Evolutionary conservation across 352 stramenopile species (phyloP).

Genomic region (Pythium angustatum): DNA sequence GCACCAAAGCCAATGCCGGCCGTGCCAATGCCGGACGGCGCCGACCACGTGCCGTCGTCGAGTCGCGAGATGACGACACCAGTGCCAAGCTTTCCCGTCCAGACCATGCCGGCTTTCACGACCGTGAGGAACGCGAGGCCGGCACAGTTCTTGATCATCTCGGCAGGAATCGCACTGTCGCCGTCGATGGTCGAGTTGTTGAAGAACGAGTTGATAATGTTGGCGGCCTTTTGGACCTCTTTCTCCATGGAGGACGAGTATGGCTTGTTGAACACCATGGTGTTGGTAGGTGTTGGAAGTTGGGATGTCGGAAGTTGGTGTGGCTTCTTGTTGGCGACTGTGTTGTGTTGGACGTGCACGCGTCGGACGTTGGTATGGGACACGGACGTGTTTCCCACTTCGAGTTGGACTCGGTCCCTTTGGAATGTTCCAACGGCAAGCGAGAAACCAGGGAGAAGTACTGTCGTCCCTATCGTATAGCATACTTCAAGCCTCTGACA

Average conservation of each 20-base stretch:
- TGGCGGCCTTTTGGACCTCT: constrained; percentile 78
- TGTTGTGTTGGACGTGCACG: too few relatives aligned
- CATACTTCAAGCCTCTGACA: constrained; percentile 10
- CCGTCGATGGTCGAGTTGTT: constrained; percentile 64
- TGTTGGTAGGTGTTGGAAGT: neutral
- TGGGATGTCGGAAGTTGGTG: neutral
- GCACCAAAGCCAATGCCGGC: constrained; percentile 80
- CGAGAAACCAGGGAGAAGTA: neutral
- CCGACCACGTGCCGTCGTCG: constrained; percentile 82
- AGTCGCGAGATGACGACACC: constrained; percentile 79
- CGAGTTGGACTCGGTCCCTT: neutral
- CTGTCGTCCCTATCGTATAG: neutral
- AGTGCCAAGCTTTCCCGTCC: constrained; percentile 82
- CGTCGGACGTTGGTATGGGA: constrained; percentile 1
- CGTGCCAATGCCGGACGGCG: constrained; percentile 80
- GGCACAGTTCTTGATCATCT: constrained; percentile 75
- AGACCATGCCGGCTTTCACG: constrained; percentile 84
- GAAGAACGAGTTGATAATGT: constrained; percentile 87
- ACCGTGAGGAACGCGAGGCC: constrained; percentile 87
- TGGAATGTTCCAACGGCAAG: constrained; percentile 9
- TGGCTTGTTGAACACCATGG: constrained; percentile 84
- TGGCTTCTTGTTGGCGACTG: too few relatives aligned
- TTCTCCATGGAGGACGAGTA: constrained; percentile 89
- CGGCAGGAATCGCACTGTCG: constrained; percentile 75
- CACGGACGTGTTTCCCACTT: constrained; percentile 8